Evolutionary conservation across 441 rosid species (phyloP), one percentile per base, ranked within the genome.

Genomic region (Jatropha podagrica): DNA sequence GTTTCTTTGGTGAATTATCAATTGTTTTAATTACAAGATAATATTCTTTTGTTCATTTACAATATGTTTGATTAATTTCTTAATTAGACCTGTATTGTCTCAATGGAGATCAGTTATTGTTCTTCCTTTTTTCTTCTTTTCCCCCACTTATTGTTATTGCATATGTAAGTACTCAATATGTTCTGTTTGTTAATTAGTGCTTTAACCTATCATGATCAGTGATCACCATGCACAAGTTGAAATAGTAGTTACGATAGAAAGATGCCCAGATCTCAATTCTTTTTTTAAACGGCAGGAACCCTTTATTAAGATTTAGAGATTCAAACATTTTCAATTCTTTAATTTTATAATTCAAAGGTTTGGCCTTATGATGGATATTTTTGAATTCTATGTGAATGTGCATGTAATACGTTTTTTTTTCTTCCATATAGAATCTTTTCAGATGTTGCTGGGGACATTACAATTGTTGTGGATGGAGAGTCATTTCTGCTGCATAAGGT

Each of bases 401-500:
- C 42, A 27, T 14, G 55, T 37, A 74, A 74, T 73, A 14, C 48
- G 6, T 44, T 44, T 44, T 44, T 51, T 17, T 20, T 72, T 72
- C 23, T 77, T 78, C 41, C 38, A 40, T 72, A 78, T 84, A 94
- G 98, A 23, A 90, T 94, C 42, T 92, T 92, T 81, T 88, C 97
- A 2, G 98, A 91, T 66, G 95, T 94, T 56, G 95, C 97, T 0
- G 94, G 95, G 75, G 98, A 92, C 83, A 82, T 94, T 73, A 92
- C 92, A 11, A 83, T 92, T 74, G 79, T 86, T 55, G 93, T 92
- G 5, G 90, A 84, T 49, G 97, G 91, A 38, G 97, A 91, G 59
- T 83, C 97, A 48, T 94, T 94, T 80, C 88, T 92, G 56, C 88
- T 94, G 38, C 98, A 94, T 79, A 94, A 92, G 92, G 98, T 92